A percentile compares a stretch with the other conserved stretches of the same genome.
Evolutionary conservation across 2,329 filamentous ascomycete species (phyloP).

Genomic region (Scopulariopsis brevicaulis): DNA sequence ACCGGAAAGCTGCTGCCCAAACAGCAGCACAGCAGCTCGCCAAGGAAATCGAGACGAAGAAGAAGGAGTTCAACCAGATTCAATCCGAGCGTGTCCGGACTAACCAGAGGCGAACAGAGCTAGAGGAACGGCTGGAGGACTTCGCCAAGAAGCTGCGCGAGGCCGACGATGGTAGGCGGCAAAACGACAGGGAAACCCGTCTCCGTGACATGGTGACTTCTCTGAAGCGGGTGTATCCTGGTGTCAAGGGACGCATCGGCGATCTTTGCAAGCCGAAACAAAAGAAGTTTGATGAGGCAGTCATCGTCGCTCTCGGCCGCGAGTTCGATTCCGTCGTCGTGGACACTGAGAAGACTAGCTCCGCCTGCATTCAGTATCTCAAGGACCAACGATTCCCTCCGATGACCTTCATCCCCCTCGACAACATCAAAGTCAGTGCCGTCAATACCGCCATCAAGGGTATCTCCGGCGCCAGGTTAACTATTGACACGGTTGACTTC

Average conservation of each 20-base stretch:
- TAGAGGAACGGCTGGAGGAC: slow-evolving; percentile 84
- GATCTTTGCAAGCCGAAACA: slow-evolving; percentile 93
- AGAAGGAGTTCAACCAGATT: slow-evolving; percentile 78
- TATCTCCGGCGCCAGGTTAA: slow-evolving; percentile 73
- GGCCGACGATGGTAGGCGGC: slow-evolving; percentile 73
- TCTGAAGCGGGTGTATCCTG: slow-evolving; percentile 82
- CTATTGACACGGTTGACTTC: slow-evolving; percentile 93
- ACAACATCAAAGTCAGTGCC: slow-evolving; percentile 92
- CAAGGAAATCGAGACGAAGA: slow-evolving; percentile 74
- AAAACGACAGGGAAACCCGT: slow-evolving; percentile 69
- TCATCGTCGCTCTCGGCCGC: slow-evolving; percentile 81
- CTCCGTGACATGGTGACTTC: slow-evolving; percentile 76
- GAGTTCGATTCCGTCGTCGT: slow-evolving; percentile 94
- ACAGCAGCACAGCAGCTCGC: slow-evolving; percentile 54
- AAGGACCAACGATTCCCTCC: slow-evolving; percentile 80
- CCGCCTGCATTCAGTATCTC: slow-evolving; percentile 88
- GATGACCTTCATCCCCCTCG: slow-evolving; percentile 89
- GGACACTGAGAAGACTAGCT: slow-evolving; percentile 86
- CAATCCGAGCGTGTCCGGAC: slow-evolving; percentile 75
- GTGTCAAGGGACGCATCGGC: slow-evolving; percentile 80
- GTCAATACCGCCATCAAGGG: slow-evolving; percentile 86
- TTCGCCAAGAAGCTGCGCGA: slow-evolving; percentile 71
- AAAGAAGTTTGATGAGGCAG: slow-evolving; percentile 90
- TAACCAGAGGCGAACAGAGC: slow-evolving; percentile 72
- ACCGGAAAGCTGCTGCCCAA: slow-evolving; percentile 55